phyloP scores from a whole-genome alignment of 2,329 filamentous ascomycete genomes.

The Penicillium occitanis region DNA sequence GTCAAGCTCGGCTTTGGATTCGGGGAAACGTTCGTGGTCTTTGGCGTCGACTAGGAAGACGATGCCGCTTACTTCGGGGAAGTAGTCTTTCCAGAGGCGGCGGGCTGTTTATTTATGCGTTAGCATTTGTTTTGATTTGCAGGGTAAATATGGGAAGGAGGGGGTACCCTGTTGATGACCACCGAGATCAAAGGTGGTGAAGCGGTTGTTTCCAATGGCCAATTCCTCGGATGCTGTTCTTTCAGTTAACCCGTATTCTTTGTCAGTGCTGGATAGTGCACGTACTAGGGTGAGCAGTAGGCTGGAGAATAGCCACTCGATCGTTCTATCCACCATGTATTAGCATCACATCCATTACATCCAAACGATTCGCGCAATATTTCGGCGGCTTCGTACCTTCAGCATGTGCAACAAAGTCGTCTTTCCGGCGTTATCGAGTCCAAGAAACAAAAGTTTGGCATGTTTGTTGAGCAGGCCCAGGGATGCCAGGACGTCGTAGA shows the following conservation, averaged over 20 bases:
- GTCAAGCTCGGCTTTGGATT: slow-evolving; percentile 96
- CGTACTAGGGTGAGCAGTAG: slow-evolving; percentile 87
- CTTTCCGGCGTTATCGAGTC: slow-evolving; percentile 92
- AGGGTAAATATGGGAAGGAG: no score
- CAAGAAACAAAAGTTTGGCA: slow-evolving; percentile 90
- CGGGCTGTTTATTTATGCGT: slow-evolving; percentile 58
- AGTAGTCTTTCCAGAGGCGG: slow-evolving; percentile 95
- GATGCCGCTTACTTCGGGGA: slow-evolving; percentile 93
- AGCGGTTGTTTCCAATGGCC: slow-evolving; percentile 87
- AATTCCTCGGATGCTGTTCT: slow-evolving; percentile 79
- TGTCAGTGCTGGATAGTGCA: slow-evolving; percentile 15
- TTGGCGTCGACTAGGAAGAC: slow-evolving; percentile 98
- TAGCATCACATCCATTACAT: not conserved
- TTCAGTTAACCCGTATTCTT: not conserved
- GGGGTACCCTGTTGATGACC: slow-evolving; percentile 80
- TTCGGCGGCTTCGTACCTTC: slow-evolving; percentile 62
- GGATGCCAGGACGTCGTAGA: slow-evolving; percentile 86
- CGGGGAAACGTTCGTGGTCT: slow-evolving; percentile 88
- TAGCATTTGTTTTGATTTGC: not conserved
- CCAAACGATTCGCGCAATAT: not conserved
- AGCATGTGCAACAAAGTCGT: slow-evolving; percentile 93
- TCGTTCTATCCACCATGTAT: slow-evolving; percentile 64
- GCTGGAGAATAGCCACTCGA: slow-evolving; percentile 85
- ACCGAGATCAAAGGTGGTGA: slow-evolving; percentile 91
- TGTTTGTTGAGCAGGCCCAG: slow-evolving; percentile 93